Percentiles rank a stretch among this genome's conserved stretches.
Conservation (phyloP, 176 grass and related monocot genomes). For the maize (Zea mays) region DNA sequence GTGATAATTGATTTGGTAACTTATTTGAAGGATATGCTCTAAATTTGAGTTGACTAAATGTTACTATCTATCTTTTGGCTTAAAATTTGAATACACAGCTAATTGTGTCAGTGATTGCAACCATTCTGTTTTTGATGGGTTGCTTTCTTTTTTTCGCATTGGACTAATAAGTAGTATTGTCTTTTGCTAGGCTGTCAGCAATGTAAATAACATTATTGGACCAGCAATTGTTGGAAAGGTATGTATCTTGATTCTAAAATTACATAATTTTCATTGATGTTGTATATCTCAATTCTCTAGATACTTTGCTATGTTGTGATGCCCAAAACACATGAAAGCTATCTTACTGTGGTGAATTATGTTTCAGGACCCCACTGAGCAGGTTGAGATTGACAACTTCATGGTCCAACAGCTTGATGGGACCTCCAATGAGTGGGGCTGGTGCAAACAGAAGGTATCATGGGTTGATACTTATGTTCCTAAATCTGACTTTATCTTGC, state of each 20-base stretch:
- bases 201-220: slow-evolving; percentile 81
- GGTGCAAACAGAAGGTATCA: slow-evolving; percentile 93
- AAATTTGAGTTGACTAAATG: not conserved
- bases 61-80: not conserved
- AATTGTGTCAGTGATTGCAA: not conserved
- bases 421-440: slow-evolving; percentile 92
- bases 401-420: slow-evolving; percentile 98
- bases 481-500: not conserved
- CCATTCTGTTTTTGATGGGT: not conserved
- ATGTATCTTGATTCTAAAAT: not conserved
- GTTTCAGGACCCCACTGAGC: slow-evolving; percentile 71
- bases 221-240: slow-evolving; percentile 83
- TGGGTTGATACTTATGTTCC: not conserved
- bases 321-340: not conserved
- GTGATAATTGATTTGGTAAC: not conserved
- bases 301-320: not conserved
- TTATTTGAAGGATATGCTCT: not conserved
- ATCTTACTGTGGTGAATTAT: slow-evolving; percentile 11
- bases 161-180: not conserved
- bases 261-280: not conserved
- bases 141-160: not conserved
- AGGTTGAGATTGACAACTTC: slow-evolving; percentile 76
- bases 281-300: slow-evolving; percentile 28
- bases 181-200: slow-evolving; percentile 67
- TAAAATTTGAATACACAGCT: not conserved